Evolutionary conservation across 2,329 filamentous ascomycete genomes (phyloP), one percentile per base, ranked within the genome.

Genomic region (Ceratocystis alfenasii): DNA sequence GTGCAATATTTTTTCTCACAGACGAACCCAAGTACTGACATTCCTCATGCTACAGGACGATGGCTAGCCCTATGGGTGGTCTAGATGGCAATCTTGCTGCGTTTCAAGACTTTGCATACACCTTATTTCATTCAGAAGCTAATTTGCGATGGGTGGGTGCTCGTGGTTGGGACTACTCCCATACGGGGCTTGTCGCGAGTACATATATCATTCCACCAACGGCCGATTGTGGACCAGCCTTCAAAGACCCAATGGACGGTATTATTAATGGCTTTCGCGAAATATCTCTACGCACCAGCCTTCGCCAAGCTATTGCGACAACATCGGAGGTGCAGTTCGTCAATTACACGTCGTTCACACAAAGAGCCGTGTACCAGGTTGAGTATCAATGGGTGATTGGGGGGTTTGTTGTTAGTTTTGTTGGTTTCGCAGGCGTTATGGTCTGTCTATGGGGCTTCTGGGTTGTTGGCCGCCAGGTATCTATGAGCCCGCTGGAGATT

Each of bases 371-470:
- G 5, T 68, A 68, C 36, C 25, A 44, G 7, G 62, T 68, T 6
- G 66, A 68, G 36, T 65, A 68, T n/a, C 66, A 64, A n/a, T 68
- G 66, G 66, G 64, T 68, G 1, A 61, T 65, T 53, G 66, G 66
- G 2, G 66, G 63, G 1, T 46, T 65, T 10, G 15, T 68, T 1
- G 63, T 68, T n/a, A 68, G 66, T 48, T 44, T 68, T 8, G 60
- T 53, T 1, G 66, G 66, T 2, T 45, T 63, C 22, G 50, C 36
- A 5, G 60, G 46, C 10, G 61, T 68, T 8, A 60, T 28, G 7
- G 22, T 65, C 12, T 68, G 66, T 22, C 15, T 68, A 33, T 68
- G 66, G 66, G 66, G 66, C 2, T 68, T 68, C 64, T 68, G 66
- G 66, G n/a, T 60, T 3, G 64, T 68, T 2, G 66, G 66, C 3